Percentiles rank a stretch among this genome's conserved stretches.
phyloP scores from a whole-genome alignment of 306 rosid species.

The Prunus mume region DNA sequence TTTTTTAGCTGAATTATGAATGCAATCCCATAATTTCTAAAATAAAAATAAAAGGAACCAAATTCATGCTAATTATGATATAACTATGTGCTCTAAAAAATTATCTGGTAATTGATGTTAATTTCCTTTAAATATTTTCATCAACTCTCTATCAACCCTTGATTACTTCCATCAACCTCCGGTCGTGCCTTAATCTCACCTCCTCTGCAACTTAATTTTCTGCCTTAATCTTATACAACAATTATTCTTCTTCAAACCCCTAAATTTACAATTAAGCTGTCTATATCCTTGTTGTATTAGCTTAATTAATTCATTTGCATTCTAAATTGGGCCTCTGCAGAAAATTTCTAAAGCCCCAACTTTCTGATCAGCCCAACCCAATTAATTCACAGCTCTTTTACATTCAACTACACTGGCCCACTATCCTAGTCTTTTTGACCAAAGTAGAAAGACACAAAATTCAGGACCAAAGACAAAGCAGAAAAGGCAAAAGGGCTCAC shows the following conservation, averaged over 20 bases:
- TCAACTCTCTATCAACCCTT: not conserved
- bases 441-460: conserved; percentile 16
- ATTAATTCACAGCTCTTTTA: not conserved
- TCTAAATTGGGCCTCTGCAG: not conserved
- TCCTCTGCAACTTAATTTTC: not conserved
- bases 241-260: not conserved
- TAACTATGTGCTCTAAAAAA: too few relatives aligned
- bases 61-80: too few relatives aligned
- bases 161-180: not conserved
- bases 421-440: conserved; percentile 20
- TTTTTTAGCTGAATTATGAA: too few relatives aligned
- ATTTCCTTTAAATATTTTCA: not conserved
- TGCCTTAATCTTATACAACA: not conserved
- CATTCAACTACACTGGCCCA: conserved; percentile 20
- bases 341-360: too few relatives aligned
- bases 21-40: too few relatives aligned
- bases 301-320: not conserved
- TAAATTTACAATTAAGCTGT: too few relatives aligned
- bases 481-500: conserved; percentile 40
- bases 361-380: not conserved
- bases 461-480: conserved; percentile 36
- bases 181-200: not conserved
- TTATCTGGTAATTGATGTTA: not conserved
- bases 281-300: not conserved
- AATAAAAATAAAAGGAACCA: too few relatives aligned